These are phyloP conservation scores for Picochlorum sp. DNA, from an alignment of 139 green algal genomes.

Conservation along the genomic window DNA sequence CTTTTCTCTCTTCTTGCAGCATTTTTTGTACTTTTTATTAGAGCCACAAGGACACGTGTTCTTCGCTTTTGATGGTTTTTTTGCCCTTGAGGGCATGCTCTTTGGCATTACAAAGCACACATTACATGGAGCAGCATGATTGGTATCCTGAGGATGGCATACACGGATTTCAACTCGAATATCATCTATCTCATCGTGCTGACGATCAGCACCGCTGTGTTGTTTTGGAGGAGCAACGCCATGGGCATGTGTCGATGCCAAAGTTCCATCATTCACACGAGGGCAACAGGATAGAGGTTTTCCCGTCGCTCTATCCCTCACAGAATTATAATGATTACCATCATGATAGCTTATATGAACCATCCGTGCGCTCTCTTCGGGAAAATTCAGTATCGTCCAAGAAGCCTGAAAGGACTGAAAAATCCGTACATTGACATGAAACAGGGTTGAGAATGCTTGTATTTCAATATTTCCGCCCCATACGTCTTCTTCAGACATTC, in stretches of 20 bases:
- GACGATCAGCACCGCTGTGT: too few relatives aligned
- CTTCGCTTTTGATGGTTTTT: neutral
- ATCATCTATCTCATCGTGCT: too few relatives aligned
- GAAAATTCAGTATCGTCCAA: conserved; percentile 26
- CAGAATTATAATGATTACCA: conserved; percentile 52
- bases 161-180: too few relatives aligned
- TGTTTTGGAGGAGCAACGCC: too few relatives aligned
- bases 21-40: conserved; percentile 28
- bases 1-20: conserved; percentile 16
- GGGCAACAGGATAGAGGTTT: neutral
- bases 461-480: conserved; percentile 57
- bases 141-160: too few relatives aligned
- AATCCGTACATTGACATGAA: conserved; percentile 37
- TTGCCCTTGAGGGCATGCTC: too few relatives aligned
- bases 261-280: too few relatives aligned
- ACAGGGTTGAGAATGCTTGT: conserved; percentile 33
- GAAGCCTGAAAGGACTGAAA: conserved; percentile 33
- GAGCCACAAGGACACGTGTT: conserved; percentile 32
- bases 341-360: conserved; percentile 47
- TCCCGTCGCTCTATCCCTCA: conserved; percentile 26
- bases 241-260: too few relatives aligned
- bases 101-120: too few relatives aligned
- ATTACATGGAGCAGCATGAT: too few relatives aligned
- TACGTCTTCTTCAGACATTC: conserved; percentile 36
- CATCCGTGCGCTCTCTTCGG: neutral